Percentiles rank a stretch among this genome's conserved stretches.
These are phyloP conservation scores for Bipolaris victoriae DNA, from an alignment of 2,329 filamentous ascomycete species.

Conservation along the genomic window DNA sequence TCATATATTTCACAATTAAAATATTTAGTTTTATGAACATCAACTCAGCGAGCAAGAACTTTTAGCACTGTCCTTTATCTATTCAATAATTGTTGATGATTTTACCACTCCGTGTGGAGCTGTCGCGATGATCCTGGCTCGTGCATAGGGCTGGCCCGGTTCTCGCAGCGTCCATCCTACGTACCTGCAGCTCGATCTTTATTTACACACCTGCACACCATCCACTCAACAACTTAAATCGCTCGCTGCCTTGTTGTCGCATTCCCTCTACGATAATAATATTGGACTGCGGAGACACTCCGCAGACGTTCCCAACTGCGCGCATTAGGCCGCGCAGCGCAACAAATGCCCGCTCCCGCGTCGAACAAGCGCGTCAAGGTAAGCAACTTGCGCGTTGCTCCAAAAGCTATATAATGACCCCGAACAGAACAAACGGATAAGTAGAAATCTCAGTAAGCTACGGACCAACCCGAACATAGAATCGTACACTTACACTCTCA, in stretches of 20 bases:
- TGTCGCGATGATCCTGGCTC: slow-evolving; percentile 1
- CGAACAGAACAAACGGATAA: slow-evolving; percentile 49
- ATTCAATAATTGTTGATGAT: neutral
- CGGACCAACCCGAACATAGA: neutral
- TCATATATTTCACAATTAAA: no score
- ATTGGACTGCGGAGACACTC: neutral
- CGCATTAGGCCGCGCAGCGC: slow-evolving; percentile 4
- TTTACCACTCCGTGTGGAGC: neutral
- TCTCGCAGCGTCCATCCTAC: neutral
- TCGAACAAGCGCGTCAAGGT: slow-evolving; percentile 61
- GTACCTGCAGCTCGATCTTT: neutral
- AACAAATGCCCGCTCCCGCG: slow-evolving; percentile 59
- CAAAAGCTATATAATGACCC: slow-evolving; percentile 21
- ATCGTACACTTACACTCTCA: slow-evolving; percentile 36
- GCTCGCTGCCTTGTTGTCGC: neutral
- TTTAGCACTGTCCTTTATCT: neutral
- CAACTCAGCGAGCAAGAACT: no score
- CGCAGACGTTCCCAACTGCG: neutral
- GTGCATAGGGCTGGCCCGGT: slow-evolving; percentile 9
- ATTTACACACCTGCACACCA: neutral
- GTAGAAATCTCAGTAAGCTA: slow-evolving; percentile 47
- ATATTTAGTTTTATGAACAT: no score
- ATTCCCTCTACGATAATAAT: neutral
- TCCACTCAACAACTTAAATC: neutral
- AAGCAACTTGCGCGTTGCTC: slow-evolving; percentile 5